Evolutionary conservation across 2,329 filamentous ascomycete species (phyloP), one percentile per base, ranked within the genome.

Genomic region (Penicillium sp.): DNA sequence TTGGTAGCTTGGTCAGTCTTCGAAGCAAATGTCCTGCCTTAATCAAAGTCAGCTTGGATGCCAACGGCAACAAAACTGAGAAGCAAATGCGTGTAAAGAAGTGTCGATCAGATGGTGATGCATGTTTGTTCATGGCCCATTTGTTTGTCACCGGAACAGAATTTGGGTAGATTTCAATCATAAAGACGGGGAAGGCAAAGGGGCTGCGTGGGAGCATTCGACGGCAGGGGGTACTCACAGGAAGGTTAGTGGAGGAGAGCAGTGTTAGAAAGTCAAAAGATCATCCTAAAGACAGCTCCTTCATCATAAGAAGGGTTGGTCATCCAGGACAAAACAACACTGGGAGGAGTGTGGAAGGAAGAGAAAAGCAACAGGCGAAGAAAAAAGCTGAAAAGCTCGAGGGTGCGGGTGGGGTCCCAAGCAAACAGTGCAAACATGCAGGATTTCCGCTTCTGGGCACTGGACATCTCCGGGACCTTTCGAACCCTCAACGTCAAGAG

Each of bases 61-160:
- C 50, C 47, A 27, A 55, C 39, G 44, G 39, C 31, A 41, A 47
- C 16, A 39, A 40, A 22, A 51, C 41, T 50, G 44, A 56, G 33
- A 22, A 50, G 41, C 59, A 54, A 44, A 47, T 49, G 41, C 43
- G 56, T 54, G 22, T 47, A 19, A n/a, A 52, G 37, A 9, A 13
- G 54, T 56, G 60, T 66, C 61, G 51, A 63, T 82, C 79, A 85
- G 83, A 84, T 83, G 83, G 83, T 85, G 78, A 78, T 85, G 83
- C 83, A 85, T 85, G 83, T 85, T 52, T 83, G 79, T 82, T 82
- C 79, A 74, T 77, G 81, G 81, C 82, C 82, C 83, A 83, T 79
- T 72, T 68, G 31, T 70, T 71, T 73, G 77, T 85, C 81, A 77
- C 82, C 79, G 75, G 82, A 83, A 74, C 71, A 72, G 72, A 74